Evolutionary conservation across 768 basidiomycete genomes (phyloP).

Genomic region (Mrakia gelida): DNA sequence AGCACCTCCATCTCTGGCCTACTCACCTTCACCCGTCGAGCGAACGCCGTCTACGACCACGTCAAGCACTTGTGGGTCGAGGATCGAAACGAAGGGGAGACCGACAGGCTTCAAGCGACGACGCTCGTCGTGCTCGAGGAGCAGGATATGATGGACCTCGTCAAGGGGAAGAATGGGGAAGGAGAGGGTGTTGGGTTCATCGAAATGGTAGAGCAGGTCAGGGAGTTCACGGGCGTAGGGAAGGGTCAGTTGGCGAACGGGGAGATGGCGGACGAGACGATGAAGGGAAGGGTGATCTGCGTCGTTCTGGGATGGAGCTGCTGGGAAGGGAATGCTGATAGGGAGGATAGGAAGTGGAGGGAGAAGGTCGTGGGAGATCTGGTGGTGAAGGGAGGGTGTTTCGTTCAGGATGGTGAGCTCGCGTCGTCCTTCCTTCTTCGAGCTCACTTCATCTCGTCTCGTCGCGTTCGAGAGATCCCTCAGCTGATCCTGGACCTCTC

Average conservation of each 20-base stretch:
- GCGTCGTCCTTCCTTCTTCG: neutral
- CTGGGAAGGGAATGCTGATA: neutral
- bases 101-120: neutral
- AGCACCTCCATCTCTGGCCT: neutral
- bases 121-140: neutral
- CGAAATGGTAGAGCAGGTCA: neutral
- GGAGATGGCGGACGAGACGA: neutral
- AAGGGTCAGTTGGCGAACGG: neutral
- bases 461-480: too few relatives aligned
- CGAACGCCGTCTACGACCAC: neutral
- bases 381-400: neutral
- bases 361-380: neutral
- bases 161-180: neutral
- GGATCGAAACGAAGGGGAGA: neutral
- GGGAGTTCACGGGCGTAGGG: neutral
- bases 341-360: neutral
- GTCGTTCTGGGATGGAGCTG: neutral
- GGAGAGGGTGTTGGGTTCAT: neutral
- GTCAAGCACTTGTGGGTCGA: neutral
- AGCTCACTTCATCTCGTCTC: too few relatives aligned
- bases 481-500: too few relatives aligned
- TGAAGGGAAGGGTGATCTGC: neutral
- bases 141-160: neutral
- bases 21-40: neutral
- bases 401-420: neutral